Evolutionary conservation across 2,329 filamentous ascomycete genomes (phyloP), one percentile per base, ranked within the genome.

Genomic region (Dactylonectria macrodidyma): DNA sequence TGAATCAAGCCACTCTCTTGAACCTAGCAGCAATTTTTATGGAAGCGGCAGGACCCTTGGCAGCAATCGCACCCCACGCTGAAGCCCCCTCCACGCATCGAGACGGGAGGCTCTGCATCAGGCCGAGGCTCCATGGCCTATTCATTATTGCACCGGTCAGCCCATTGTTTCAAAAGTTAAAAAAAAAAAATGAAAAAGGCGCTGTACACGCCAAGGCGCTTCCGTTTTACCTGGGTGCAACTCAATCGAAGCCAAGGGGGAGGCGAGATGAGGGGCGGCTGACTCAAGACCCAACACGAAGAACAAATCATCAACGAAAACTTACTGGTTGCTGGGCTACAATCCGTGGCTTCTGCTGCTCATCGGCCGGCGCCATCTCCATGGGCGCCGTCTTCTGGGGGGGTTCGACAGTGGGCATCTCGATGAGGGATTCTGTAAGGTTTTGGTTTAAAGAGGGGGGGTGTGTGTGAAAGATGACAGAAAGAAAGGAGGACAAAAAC

Each of bases 1-100:
- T 30, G 26, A 30, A 30, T 30, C 26, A 30, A 30, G 26, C 26
- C 26, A 30, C 26, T 30, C 26, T 30, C 26, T 30, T 30, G 7
- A 30, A 30, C 47, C 65, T 69, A 78, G 67, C 77, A 79, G 68
- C 75, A 79, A 57, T 67, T 61, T 70, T 77, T 78, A 71, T 79
- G 57, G 67, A 78, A 78, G 47, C 71, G 73, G 58, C 77, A 78
- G 26, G 71, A 69, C 14, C 77, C 77, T 30, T 69, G 50, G 52
- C 77, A 79, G 70, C 77, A 79, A 44, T 76, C 73, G 48, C 68
- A 78, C 26, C 77, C 77, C 9, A 74, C 62, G 36, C 65, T 71
- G 11, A 78, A 34, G 33, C 76, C 76, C 6, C 77, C 77, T 22
- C 77, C 77, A 11, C 77, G 76, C 3, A 79, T 62, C 2, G 59